phyloP scores from a whole-genome alignment of 257 asterid genomes.

The Mentha longifolia region DNA sequence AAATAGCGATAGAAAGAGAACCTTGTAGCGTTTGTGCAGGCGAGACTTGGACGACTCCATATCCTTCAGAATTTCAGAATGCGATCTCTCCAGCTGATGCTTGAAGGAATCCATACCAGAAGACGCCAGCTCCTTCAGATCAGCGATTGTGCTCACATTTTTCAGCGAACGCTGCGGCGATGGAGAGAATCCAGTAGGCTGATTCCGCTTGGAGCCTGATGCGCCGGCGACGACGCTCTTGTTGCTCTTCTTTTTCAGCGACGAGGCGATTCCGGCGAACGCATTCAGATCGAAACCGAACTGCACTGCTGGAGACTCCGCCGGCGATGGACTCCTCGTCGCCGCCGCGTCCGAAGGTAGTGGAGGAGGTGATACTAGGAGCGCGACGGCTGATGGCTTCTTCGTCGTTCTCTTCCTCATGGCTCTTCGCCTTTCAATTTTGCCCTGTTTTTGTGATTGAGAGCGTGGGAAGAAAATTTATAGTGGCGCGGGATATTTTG shows the following conservation, averaged over 20 bases:
- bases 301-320: slow-evolving; percentile 51
- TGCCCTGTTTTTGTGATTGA: slow-evolving; percentile 18
- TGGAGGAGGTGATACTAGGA: slow-evolving; percentile 42
- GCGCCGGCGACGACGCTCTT: slow-evolving; percentile 32
- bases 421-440: slow-evolving; percentile 25
- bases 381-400: slow-evolving; percentile 48
- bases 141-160: slow-evolving; percentile 57
- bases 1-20: slow-evolving; percentile 24
- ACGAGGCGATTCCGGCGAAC: slow-evolving; percentile 38
- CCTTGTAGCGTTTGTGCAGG: slow-evolving; percentile 85
- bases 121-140: slow-evolving; percentile 68
- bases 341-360: slow-evolving; percentile 37
- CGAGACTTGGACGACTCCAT: slow-evolving; percentile 72
- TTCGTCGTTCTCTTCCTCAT: slow-evolving; percentile 60
- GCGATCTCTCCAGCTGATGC: slow-evolving; percentile 67
- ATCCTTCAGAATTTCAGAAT: slow-evolving; percentile 75
- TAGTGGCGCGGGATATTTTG: slow-evolving; percentile 39
- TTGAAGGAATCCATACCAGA: slow-evolving; percentile 58
- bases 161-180: slow-evolving; percentile 46
- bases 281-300: slow-evolving; percentile 58
- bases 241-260: slow-evolving; percentile 52
- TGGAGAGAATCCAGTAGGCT: slow-evolving; percentile 46
- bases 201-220: slow-evolving; percentile 45
- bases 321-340: slow-evolving; percentile 49
- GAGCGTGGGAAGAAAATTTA: slow-evolving; percentile 31